A percentile compares a stretch with the other conserved stretches of the same genome.
Evolutionary conservation across 2,329 filamentous ascomycete species (phyloP).

Genomic region (Dactylellina parvicollis): DNA sequence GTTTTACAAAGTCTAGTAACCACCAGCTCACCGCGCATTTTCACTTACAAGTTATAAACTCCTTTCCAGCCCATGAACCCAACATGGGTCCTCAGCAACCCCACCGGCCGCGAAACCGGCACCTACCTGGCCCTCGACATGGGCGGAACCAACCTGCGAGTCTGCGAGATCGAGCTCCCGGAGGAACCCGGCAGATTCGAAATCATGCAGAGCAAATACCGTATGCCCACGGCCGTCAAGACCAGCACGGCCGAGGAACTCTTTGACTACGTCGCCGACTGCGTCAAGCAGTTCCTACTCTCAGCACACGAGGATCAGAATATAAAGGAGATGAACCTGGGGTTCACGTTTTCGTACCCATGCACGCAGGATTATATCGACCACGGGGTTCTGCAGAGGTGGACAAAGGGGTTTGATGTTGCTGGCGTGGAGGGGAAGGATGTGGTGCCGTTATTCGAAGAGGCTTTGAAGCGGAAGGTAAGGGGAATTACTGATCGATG

Average conservation of each 20-base stretch:
- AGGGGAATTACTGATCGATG: constrained; percentile 53
- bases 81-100: constrained; percentile 92
- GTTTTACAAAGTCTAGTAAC: constrained; percentile 61
- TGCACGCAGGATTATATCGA: constrained; percentile 93
- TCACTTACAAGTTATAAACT: constrained; percentile 13
- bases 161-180: constrained; percentile 90
- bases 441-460: constrained; percentile 87
- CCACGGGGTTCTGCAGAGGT: constrained; percentile 88
- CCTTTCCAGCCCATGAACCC: constrained; percentile 87
- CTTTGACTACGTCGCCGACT: constrained; percentile 95
- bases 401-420: constrained; percentile 98
- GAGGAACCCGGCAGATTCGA: constrained; percentile 90
- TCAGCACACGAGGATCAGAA: constrained; percentile 77
- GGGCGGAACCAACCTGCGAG: constrained; percentile 93
- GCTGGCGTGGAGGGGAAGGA: constrained; percentile 89
- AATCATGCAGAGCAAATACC: constrained; percentile 95
- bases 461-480: constrained; percentile 76
- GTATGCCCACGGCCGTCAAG: constrained; percentile 92
- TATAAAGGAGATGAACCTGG: constrained; percentile 76
- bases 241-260: constrained; percentile 83
- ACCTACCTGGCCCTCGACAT: constrained; percentile 91
- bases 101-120: constrained; percentile 85
- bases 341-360: constrained; percentile 96
- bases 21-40: constrained; percentile 3
- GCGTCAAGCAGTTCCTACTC: constrained; percentile 87